Base-by-base conservation (phyloP, 768 basidiomycete species). In the Amanita rimosa region DNA sequence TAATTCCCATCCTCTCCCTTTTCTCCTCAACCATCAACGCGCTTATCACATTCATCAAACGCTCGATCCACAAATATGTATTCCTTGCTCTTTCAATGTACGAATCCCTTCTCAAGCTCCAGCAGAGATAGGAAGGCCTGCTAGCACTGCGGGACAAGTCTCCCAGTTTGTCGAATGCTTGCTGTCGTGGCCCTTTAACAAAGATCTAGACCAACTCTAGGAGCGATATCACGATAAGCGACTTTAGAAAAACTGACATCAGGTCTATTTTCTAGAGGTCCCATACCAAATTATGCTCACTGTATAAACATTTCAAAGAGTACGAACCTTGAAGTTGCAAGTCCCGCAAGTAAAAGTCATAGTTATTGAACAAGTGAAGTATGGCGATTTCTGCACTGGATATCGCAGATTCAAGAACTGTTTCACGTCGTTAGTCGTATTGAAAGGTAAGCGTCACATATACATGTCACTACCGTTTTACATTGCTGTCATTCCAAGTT, bases 61-160 rank as follows among this genome's bases (percentile, higher is more conserved):
- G 80, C 26, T 78, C 83, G 1, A 68, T 90, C n/a, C 79, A 83
- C 59, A 81, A 81, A 61, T 79, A 86, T 61, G 78, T 79, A 1
- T 88, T 89, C 63, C 76, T 88, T n/a, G 85, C 86, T 0, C 73
- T 90, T 3, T 75, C 84, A 1, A 72, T 79, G 2, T 85, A 84
- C 55, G 74, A 79, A 31, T 68, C 75, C 6, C 65, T 90, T 37
- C 67, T 77, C 0, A 64, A 65, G 0, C 66, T 75, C 4, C 83
- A 86, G 57, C 62, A 65, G 1, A 72, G 74, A 9, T 90, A 85
- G 84, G 85, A 88, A 27, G 74, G 73, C 2, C 57, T 87, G 11
- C 69, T 87, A 51, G 64, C 67, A 2, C 69, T 72, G 10, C 73
- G 81, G 47, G 70, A 74, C 19, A 59, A 73, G 14, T 58, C 74